Percentiles rank a stretch among this genome's conserved stretches.
phyloP scores from a whole-genome alignment of 116 monocot species.

The Cymodocea nodosa region DNA sequence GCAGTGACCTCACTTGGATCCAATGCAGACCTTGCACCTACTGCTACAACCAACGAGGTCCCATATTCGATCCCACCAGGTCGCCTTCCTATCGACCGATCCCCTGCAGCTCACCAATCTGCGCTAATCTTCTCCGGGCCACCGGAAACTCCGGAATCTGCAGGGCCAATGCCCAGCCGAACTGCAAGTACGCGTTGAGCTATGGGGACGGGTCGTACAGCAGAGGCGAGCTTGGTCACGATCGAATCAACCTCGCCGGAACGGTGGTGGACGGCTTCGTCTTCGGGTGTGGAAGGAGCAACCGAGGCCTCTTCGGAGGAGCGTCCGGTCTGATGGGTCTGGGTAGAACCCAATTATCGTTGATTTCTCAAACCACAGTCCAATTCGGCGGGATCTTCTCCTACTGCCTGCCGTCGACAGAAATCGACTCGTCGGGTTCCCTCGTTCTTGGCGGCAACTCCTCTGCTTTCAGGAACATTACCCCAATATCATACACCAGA shows the following conservation, averaged over 20 bases:
- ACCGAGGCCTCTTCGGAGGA: conserved; percentile 52
- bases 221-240: conserved; percentile 33
- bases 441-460: conserved; percentile 39
- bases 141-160: conserved; percentile 10
- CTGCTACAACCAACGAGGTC: conserved; percentile 57
- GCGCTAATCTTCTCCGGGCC: conserved; percentile 18
- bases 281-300: conserved; percentile 54
- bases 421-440: conserved; percentile 35
- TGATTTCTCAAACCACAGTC: conserved; percentile 32
- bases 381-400: conserved; percentile 53
- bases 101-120: conserved; percentile 43
- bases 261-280: conserved; percentile 27
- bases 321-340: conserved; percentile 57
- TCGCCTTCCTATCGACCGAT: conserved; percentile 39
- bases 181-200: conserved; percentile 38
- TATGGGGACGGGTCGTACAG: conserved; percentile 64
- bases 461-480: conserved; percentile 33
- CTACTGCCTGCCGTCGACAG: conserved; percentile 46
- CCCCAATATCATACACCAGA: conserved; percentile 35
- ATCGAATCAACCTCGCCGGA: conserved; percentile 27
- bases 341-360: conserved; percentile 37
- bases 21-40: conserved; percentile 62
- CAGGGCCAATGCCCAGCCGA: not conserved
- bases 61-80: conserved; percentile 50
- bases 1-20: conserved; percentile 79